A percentile compares a stretch with the other conserved stretches of the same genome.
Conservation (phyloP, 1,284 basidiomycete genomes). For the Xerocomus nothofagi region DNA sequence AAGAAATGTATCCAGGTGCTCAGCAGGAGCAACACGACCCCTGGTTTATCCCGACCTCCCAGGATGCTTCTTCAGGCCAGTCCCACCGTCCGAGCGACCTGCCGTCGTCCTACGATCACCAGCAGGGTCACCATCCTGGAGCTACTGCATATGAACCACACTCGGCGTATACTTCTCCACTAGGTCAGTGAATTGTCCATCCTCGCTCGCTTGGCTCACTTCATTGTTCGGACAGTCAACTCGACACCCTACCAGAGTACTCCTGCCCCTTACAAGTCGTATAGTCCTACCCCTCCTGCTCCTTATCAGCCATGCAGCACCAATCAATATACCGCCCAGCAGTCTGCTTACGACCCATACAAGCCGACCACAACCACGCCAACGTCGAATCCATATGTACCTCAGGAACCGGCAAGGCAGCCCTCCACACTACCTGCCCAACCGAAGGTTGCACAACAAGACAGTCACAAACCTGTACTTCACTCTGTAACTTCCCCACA, state of each 20-base stretch:
- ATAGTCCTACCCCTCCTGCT: constrained; percentile 16
- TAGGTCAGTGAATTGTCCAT: constrained; percentile 26
- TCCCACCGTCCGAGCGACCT: constrained; percentile 15
- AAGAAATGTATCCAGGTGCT: constrained; percentile 33
- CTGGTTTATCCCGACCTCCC: constrained; percentile 31
- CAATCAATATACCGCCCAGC: constrained; percentile 17
- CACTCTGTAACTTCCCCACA: constrained; percentile 28
- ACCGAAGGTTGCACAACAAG: constrained; percentile 14
- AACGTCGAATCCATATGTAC: constrained; percentile 11
- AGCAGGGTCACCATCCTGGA: constrained; percentile 32
- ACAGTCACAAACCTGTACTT: constrained; percentile 11
- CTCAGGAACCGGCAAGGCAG: constrained; percentile 17
- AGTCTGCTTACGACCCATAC: constrained; percentile 33
- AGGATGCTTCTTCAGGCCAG: constrained; percentile 17
- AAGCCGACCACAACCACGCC: constrained; percentile 31
- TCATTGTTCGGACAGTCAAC: constrained; percentile 13
- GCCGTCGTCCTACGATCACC: constrained; percentile 25
- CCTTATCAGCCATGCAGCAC: constrained; percentile 15
- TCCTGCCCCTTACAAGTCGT: constrained; percentile 19
- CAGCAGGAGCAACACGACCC: constrained; percentile 29
- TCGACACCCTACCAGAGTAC: constrained; percentile 11
- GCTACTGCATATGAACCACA: constrained; percentile 26
- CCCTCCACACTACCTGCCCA: constrained; percentile 23
- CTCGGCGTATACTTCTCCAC: constrained; percentile 11
- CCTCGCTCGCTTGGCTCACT: constrained; percentile 5